phyloP scores from a whole-genome alignment of 495 filamentous ascomycete species.

The Rostrohypoxylon terebratum region DNA sequence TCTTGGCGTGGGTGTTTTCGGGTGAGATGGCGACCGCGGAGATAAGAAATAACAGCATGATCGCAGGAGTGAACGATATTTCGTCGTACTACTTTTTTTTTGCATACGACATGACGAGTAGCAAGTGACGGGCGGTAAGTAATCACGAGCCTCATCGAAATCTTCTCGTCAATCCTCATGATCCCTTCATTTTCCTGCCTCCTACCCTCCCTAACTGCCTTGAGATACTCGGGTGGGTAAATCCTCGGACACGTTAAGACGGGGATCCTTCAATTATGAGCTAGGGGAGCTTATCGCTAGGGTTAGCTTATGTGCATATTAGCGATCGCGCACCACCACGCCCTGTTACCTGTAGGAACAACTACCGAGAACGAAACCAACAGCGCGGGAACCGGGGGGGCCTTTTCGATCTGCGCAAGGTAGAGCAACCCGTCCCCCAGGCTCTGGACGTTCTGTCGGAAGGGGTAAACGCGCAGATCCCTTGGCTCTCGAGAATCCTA shows the following conservation, averaged over 20 bases:
- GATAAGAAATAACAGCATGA: background rate
- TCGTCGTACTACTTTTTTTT: background rate
- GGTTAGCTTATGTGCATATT: slow-evolving; percentile 1
- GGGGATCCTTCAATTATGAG: background rate
- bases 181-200: background rate
- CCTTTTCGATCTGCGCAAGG: background rate
- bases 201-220: background rate
- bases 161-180: background rate
- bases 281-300: background rate
- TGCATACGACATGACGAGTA: background rate
- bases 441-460: background rate
- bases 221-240: background rate
- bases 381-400: background rate
- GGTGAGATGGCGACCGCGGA: slow-evolving; percentile 1
- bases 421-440: background rate
- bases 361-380: background rate
- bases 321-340: background rate
- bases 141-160: background rate
- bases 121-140: background rate
- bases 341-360: background rate
- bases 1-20: slow-evolving; percentile 1
- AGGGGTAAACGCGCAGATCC: background rate
- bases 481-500: background rate
- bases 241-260: background rate
- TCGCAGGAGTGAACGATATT: background rate